Evolutionary conservation across 495 filamentous ascomycete species (phyloP), one percentile per base, ranked within the genome.

Genomic region (Barbatosphaeria neglecta): DNA sequence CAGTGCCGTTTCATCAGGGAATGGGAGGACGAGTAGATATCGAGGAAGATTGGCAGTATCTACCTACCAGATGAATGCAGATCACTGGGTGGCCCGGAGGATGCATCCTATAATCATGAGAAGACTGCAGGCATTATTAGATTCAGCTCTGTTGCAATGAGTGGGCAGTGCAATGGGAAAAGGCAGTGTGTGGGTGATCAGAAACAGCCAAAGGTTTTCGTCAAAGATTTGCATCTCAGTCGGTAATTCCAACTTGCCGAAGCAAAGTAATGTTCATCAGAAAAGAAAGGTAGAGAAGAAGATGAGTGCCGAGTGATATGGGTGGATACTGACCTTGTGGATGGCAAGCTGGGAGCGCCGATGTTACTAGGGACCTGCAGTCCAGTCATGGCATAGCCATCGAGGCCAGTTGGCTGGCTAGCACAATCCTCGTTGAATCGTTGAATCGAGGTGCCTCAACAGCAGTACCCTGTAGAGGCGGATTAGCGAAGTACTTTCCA

Each of bases 241-340:
- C 90, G 90, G 90, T 97, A 97, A 97, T 95, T 97, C 94, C 89
- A 89, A 95, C 86, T 93, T 90, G 86, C 79, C 75, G 61, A 73
- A 72, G 76, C 71, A 79, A 81, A 73, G 70, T 73, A 49, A 73
- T 71, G 76, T 76, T 87, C 87, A 93, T 96, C 90, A 90, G 46
- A 45, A 53, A n/a, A n/a, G n/a, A n/a, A n/a, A n/a, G n/a, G n/a
- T n/a, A n/a, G n/a, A n/a, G n/a, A n/a, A n/a, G n/a, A n/a, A n/a
- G n/a, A n/a, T n/a, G n/a, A n/a, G n/a, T n/a, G n/a, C n/a, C n/a
- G n/a, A n/a, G n/a, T n/a, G n/a, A n/a, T n/a, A n/a, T n/a, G n/a
- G n/a, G n/a, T n/a, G n/a, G n/a, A n/a, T n/a, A n/a, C n/a, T n/a
- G n/a, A n/a, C n/a, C n/a, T n/a, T n/a, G n/a, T n/a, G n/a, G n/a